phyloP scores from a whole-genome alignment of 108 stramenopile species.

The Conticribra weissflogii region DNA sequence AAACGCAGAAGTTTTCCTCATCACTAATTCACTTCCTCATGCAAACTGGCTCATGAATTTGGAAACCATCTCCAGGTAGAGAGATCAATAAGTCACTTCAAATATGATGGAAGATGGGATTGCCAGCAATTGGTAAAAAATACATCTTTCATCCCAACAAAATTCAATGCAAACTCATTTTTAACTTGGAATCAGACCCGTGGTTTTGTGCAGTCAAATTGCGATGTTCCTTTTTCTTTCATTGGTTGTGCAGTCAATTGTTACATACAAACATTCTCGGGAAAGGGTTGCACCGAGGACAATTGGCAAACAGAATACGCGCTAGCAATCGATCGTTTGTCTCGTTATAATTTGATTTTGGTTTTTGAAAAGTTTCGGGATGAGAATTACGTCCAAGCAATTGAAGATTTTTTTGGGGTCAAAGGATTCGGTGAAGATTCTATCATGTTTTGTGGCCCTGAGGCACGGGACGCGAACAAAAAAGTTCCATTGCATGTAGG shows the following conservation, averaged over 20 bases:
- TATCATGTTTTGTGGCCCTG: conserved; percentile 31
- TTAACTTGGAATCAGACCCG: conserved; percentile 29
- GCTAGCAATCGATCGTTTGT: conserved; percentile 27
- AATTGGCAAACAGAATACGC: conserved; percentile 27
- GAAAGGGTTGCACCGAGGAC: conserved; percentile 34
- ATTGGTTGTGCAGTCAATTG: conserved; percentile 40
- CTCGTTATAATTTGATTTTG: conserved; percentile 39
- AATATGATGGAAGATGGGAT: conserved; percentile 47
- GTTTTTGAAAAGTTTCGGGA: conserved; percentile 38
- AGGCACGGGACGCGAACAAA: conserved; percentile 34
- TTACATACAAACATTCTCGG: conserved; percentile 39
- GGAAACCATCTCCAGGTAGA: background rate
- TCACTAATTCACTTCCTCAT: too few relatives aligned
- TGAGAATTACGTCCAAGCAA: conserved; percentile 21
- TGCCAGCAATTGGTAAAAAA: conserved; percentile 44
- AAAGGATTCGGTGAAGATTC: conserved; percentile 26
- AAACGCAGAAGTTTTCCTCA: too few relatives aligned
- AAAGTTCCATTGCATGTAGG: conserved; percentile 24
- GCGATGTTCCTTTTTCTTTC: conserved; percentile 36
- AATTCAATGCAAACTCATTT: conserved; percentile 30
- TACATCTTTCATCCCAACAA: conserved; percentile 31
- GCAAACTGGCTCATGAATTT: too few relatives aligned
- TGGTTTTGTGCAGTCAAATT: conserved; percentile 19
- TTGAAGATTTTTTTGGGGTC: conserved; percentile 40
- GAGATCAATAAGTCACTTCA: conserved; percentile 46